phyloP scores from a whole-genome alignment of 177 flowering plant species.

The Vitis hybrid region DNA sequence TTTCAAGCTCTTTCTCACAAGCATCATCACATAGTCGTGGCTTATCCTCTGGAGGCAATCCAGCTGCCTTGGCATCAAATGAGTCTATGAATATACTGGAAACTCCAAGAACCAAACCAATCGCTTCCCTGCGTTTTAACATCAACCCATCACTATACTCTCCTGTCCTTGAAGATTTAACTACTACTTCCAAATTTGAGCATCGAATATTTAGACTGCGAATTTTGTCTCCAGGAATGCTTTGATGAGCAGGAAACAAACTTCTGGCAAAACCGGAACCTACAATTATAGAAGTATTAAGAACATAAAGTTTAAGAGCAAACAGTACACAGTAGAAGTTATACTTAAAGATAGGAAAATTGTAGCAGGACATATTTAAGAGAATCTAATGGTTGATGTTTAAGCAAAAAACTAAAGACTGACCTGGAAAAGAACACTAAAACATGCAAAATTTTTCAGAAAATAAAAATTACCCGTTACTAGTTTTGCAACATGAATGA shows the following conservation, averaged over 20 bases:
- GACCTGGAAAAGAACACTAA: not conserved
- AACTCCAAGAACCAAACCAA: slow-evolving; percentile 45
- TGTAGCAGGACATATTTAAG: not conserved
- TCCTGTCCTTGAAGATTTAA: slow-evolving; percentile 15
- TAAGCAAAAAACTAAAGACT: not conserved
- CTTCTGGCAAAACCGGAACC: slow-evolving; percentile 28
- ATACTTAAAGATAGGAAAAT: not conserved
- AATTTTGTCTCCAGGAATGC: slow-evolving; percentile 11
- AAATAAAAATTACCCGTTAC: too few species aligned
- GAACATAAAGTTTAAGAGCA: too few species aligned
- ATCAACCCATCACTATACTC: slow-evolving; percentile 10
- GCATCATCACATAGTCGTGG: slow-evolving; percentile 73
- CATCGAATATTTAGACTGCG: slow-evolving; percentile 19
- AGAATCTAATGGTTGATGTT: not conserved
- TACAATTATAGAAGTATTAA: slow-evolving; percentile 4
- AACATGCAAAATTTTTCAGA: not conserved
- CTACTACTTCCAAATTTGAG: slow-evolving; percentile 15
- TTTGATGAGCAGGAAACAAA: slow-evolving; percentile 15
- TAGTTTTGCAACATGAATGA: too few species aligned
- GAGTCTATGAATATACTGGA: slow-evolving; percentile 35
- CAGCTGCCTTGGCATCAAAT: slow-evolving; percentile 58
- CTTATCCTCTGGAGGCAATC: slow-evolving; percentile 90
- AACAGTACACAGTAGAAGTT: not conserved
- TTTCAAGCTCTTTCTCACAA: slow-evolving; percentile 96
- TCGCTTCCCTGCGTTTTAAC: slow-evolving; percentile 47